phyloP scores from a whole-genome alignment of 371 early-diverging fungal species.

The Homolaphlyctis polyrhiza region DNA sequence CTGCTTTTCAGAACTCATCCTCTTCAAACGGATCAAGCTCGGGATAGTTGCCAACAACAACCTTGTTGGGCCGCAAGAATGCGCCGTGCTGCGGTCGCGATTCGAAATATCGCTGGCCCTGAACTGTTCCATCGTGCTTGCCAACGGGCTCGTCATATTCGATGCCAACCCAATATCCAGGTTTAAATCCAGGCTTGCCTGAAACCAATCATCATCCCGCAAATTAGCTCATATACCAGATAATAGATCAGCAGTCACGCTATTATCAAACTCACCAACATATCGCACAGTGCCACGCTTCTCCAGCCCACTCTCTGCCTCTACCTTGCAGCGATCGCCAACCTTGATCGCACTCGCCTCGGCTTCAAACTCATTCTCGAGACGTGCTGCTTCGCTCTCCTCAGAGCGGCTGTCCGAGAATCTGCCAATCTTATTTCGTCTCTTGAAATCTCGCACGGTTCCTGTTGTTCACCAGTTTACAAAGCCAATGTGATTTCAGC shows the following conservation, averaged over 20 bases:
- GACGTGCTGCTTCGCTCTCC: background rate
- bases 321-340: slow-evolving; percentile 85
- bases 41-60: slow-evolving; percentile 85
- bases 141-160: slow-evolving; percentile 96
- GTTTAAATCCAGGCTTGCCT: slow-evolving; percentile 72
- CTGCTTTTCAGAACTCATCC: slow-evolving; percentile 15
- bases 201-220: background rate
- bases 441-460: slow-evolving; percentile 84
- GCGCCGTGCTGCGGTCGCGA: slow-evolving; percentile 73
- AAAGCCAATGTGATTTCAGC: background rate
- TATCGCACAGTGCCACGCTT: slow-evolving; percentile 78
- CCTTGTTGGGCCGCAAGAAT: slow-evolving; percentile 83
- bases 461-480: slow-evolving; percentile 57
- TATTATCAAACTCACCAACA: slow-evolving; percentile 68
- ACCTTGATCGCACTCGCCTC: slow-evolving; percentile 55
- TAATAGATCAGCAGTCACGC: background rate
- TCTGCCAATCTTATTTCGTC: slow-evolving; percentile 82
- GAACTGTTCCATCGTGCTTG: slow-evolving; percentile 87
- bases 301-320: slow-evolving; percentile 39
- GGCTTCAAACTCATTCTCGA: slow-evolving; percentile 24
- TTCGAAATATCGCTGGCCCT: slow-evolving; percentile 71
- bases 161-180: slow-evolving; percentile 90
- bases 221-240: background rate
- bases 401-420: slow-evolving; percentile 53
- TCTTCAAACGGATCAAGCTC: slow-evolving; percentile 48